Evolutionary conservation across 441 rosid species (phyloP), one percentile per base, ranked within the genome.

Genomic region (Brassica balearica): DNA sequence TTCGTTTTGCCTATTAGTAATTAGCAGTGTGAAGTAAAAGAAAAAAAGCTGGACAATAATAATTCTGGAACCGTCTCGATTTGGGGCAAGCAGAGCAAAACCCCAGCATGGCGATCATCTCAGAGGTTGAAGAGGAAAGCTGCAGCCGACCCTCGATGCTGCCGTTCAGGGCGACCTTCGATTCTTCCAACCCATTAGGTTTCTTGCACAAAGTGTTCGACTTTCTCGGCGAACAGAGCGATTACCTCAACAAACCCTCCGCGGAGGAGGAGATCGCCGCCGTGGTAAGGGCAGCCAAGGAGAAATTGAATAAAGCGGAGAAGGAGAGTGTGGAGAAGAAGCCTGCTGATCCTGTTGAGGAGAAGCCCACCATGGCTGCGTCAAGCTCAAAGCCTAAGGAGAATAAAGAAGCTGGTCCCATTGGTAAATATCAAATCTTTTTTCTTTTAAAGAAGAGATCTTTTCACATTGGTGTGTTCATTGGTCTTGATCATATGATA

Each of bases 51-150:
- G 34, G 34, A 29, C 34, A 29, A 29, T 29, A 23, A 23, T 2
- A 61, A 34, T 62, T 63, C 61, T 74, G 19, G 82, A 79, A 69
- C 43, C 55, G 41, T 65, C 79, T 64, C n/a, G 73, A 75, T 19
- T 61, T 25, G 17, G 36, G 64, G 34, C 23, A 55, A 55, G 20
- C 60, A 51, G 17, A 48, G 19, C 70, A 43, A 74, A 74, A 74
- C 46, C 75, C 75, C 51, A 58, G 27, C 5, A 88, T 95, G 99
- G 98, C 93, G 75, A 90, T 93, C 43, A 89, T 95, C 75, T 91
- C 99, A 8, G 99, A 93, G 61, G 86, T 77, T 23, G 84, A 86
- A 41, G 99, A 93, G 27, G 92, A 89, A 36, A 92, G 86, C 67
- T 85, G 82, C 29, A 70, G 82, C 14, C 84, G 87, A 58, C 83